Evolutionary conservation across 2,329 filamentous ascomycete genomes (phyloP).

Genomic region (Fusarium tupiense): DNA sequence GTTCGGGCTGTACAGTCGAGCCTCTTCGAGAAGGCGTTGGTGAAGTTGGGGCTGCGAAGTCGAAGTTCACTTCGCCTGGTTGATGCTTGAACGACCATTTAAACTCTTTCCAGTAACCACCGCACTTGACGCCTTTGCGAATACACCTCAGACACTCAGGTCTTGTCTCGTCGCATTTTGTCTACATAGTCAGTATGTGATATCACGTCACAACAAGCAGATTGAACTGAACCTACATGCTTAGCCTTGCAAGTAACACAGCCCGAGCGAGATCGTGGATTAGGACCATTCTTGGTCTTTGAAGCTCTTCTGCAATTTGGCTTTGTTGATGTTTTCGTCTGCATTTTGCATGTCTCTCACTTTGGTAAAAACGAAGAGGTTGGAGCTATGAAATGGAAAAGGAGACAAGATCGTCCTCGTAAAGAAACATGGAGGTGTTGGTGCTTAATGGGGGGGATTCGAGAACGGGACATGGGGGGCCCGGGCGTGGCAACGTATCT

Average conservation of each 20-base stretch:
- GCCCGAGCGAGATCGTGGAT: constrained; percentile 44
- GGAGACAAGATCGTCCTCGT: constrained; percentile 8
- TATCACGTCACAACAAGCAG: background rate
- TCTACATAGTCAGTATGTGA: constrained; percentile 9
- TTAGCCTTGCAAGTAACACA: constrained; percentile 47
- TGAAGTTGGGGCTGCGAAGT: constrained; percentile 10
- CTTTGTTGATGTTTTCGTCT: constrained; percentile 24
- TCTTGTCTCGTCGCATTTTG: constrained; percentile 47
- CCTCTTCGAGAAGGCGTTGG: constrained; percentile 13
- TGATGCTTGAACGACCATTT: constrained; percentile 57
- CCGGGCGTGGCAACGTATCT: constrained; percentile 21
- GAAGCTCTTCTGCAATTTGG: constrained; percentile 11
- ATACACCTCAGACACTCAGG: constrained; percentile 43
- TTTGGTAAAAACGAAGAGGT: background rate
- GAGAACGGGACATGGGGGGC: background rate
- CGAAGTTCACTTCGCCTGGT: constrained; percentile 30
- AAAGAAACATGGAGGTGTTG: background rate
- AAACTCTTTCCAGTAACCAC: constrained; percentile 46
- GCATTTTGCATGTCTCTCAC: background rate
- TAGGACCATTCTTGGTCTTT: constrained; percentile 27
- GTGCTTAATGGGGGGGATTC: background rate
- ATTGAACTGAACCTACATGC: constrained; percentile 21
- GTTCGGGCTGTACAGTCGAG: constrained; percentile 16
- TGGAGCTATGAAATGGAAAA: background rate
- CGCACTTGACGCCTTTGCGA: constrained; percentile 43